Base-by-base conservation (phyloP, 2,329 filamentous ascomycete species). In the Calycina herbarum region DNA sequence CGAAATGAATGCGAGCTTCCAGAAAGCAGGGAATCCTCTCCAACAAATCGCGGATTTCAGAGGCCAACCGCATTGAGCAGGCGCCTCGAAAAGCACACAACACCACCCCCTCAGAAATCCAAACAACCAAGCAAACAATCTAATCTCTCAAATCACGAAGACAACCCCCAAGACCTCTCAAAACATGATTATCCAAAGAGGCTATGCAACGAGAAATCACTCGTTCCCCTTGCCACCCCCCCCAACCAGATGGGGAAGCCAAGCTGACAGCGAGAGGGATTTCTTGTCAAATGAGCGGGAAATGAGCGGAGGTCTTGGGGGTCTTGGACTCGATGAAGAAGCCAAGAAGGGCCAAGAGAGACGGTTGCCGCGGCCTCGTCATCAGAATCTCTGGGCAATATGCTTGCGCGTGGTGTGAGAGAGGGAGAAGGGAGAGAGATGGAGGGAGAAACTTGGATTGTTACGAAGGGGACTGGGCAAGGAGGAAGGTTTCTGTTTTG, bases 291-390 rank as follows among this genome's bases (percentile, higher is more conserved):
- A 54, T 54, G 48, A 10, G 45, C 45, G 45, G 45, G 45, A 51
- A 24, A 51, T 51, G 45, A 51, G 45, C 45, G 45, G 45, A 51
- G 45, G 48, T 54, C 48, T 54, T 54, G 48, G 48, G 13, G 45
- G 48, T 54, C 48, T 54, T 54, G 48, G 38, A 15, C 48, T 11
- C 1, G n/a, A 51, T 51, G 45, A 20, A 24, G 10, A 51, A 20
- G 45, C 45, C n/a, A 51, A 51, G 10, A 54, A 8, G 10, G 24
- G 48, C 48, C 48, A 54, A 54, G 48, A 54, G 48, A 24, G 48
- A 54, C 20, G 20, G 48, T 51, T 27, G 48, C 48, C 20, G 24
- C 13, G 48, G 48, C 48, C 24, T 54, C 48, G 20, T 54, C 48
- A 54, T 54, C 48, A 54, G n/a, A 13, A 54, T 54, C 20, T 54